Percentiles rank a stretch among this genome's conserved stretches.
phyloP scores from a whole-genome alignment of 176 grass and related monocot genomes.

The Neostapfia colusana region DNA sequence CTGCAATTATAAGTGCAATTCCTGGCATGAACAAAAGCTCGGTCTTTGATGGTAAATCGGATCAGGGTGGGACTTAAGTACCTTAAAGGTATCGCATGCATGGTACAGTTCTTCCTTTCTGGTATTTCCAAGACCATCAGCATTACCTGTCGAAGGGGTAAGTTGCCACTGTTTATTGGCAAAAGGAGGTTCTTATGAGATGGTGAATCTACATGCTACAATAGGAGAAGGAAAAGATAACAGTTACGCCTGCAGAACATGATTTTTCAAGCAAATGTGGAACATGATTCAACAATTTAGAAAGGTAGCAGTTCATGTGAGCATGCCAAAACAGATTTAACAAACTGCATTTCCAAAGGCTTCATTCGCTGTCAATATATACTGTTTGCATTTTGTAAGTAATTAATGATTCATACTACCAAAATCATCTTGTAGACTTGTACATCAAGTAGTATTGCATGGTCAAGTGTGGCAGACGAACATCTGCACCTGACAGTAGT shows the following conservation, averaged over 20 bases:
- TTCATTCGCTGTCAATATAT: not conserved
- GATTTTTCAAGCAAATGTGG: not conserved
- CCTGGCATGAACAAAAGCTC: not conserved
- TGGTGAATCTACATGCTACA: not conserved
- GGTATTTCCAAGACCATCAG: conserved; percentile 75
- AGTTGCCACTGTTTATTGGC: not conserved
- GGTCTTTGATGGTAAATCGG: conserved; percentile 2
- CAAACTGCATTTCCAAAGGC: not conserved
- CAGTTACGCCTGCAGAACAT: not conserved
- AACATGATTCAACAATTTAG: not conserved
- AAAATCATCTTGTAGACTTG: not conserved
- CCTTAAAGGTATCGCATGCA: conserved; percentile 65
- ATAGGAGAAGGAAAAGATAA: not conserved
- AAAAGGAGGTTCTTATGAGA: not conserved
- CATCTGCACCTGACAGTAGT: not conserved
- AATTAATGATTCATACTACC: not conserved
- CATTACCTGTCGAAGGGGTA: conserved; percentile 54
- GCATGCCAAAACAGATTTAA: not conserved
- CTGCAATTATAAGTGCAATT: conserved; percentile 32
- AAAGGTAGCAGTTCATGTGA: not conserved
- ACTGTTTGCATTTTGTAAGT: not conserved
- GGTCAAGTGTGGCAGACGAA: not conserved
- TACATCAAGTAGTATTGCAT: not conserved
- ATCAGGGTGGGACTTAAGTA: conserved; percentile 11
- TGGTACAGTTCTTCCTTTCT: conserved; percentile 70